These are phyloP conservation scores for Ceratocystis destructans DNA, from an alignment of 2,329 filamentous ascomycete species.

Conservation along the genomic window DNA sequence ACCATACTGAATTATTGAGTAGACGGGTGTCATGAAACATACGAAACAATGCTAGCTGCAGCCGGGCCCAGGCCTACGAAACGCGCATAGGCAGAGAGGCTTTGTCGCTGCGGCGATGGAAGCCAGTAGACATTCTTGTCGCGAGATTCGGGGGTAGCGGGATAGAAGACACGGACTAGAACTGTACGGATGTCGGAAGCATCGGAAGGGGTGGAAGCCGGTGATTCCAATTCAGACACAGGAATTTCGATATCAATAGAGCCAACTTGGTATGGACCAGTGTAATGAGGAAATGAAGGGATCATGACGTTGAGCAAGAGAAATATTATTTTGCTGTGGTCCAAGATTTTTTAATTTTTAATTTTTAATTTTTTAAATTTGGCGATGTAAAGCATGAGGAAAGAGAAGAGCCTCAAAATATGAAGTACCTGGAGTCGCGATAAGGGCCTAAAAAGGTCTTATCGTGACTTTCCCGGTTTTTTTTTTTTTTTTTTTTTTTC, in stretches of 20 bases:
- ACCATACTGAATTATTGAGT: background rate
- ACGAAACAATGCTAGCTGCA: slow-evolving; percentile 47
- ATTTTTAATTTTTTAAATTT: too few species aligned
- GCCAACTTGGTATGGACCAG: slow-evolving; percentile 65
- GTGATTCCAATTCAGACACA: slow-evolving; percentile 42
- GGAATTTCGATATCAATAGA: slow-evolving; percentile 72
- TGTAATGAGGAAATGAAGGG: slow-evolving; percentile 60
- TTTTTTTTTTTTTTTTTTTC: too few species aligned
- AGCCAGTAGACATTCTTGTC: slow-evolving; percentile 57
- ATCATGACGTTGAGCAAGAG: slow-evolving; percentile 26
- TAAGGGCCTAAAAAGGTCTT: slow-evolving; percentile 1
- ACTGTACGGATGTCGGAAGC: slow-evolving; percentile 53
- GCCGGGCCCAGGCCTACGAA: slow-evolving; percentile 55
- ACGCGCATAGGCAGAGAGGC: slow-evolving; percentile 60
- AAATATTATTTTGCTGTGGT: background rate
- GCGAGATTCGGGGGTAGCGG: slow-evolving; percentile 42
- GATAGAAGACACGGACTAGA: slow-evolving; percentile 73
- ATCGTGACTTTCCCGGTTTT: background rate
- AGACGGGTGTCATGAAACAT: slow-evolving; percentile 24
- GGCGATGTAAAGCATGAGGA: too few species aligned
- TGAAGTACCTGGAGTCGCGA: background rate
- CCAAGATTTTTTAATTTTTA: background rate
- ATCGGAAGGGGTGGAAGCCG: slow-evolving; percentile 39
- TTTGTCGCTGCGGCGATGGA: slow-evolving; percentile 59
- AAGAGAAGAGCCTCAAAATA: slow-evolving; percentile 1